Evolutionary conservation across 805 yeast genomes (phyloP), one percentile per base, ranked within the genome.

Genomic region (Wickerhamiella sergipiensis): DNA sequence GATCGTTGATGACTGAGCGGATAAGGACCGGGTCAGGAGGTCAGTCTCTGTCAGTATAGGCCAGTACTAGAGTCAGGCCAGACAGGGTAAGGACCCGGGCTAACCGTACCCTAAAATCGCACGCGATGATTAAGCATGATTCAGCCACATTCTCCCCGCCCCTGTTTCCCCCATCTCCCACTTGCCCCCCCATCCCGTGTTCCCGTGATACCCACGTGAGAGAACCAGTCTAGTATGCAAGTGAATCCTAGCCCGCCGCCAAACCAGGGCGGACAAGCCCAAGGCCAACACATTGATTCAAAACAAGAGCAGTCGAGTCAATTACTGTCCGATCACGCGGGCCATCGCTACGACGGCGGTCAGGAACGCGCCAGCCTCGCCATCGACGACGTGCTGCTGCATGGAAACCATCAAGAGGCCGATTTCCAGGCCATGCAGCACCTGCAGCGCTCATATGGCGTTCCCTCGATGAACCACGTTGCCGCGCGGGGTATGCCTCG

Each of bases 401-500:
- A 39, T 29, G 50, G 50, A 9, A 36, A 36, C 40, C 40, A 36
- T 13, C 49, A 48, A 36, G 50, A 52, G 36, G 33, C 42, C 19
- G 48, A 36, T n/a, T 52, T 40, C 50, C 31, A 17, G 36, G 52
- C 51, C 6, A 52, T 52, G 43, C 50, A 45, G 18, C 51, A 46
- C 36, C 40, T 52, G 19, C 50, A 43, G 38, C 43, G 44, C 44
- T 36, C 24, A 9, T 47, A 47, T 43, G 26, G 21, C 18, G 45
- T 24, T 44, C 29, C 36, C 19, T 40, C 43, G 6, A 43, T 43
- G 29, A 22, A 22, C 46, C 29, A 22, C 19, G 33, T 22, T 8
- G 29, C 40, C 3, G 12, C 29, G 9, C 40, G 31, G 19, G 29
- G 24, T 19, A 15, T 24, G 19, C 24, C 46, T 7, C 31, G 46